Percentiles rank a stretch among this genome's conserved stretches.
phyloP scores from a whole-genome alignment of 441 rosid genomes.

The Aquilaria agallochum region DNA sequence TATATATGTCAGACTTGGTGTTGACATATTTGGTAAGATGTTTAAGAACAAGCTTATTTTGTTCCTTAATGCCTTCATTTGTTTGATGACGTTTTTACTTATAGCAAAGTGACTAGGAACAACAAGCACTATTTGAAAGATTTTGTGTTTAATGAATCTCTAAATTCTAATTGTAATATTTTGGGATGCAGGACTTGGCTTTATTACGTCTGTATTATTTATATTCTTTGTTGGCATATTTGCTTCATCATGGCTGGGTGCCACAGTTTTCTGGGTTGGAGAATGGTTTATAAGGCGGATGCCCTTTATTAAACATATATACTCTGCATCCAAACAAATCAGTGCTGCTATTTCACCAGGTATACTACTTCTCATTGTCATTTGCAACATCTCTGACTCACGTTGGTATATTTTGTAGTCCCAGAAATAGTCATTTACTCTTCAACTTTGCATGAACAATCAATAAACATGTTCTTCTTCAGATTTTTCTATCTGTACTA shows the following conservation, averaged over 20 bases:
- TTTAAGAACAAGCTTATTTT: constrained; percentile 2
- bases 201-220: constrained; percentile 52
- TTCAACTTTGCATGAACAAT: not conserved
- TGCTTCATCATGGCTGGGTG: constrained; percentile 63
- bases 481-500: not conserved
- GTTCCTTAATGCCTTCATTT: not conserved
- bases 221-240: constrained; percentile 55
- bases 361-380: constrained; percentile 11
- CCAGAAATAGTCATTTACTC: not conserved
- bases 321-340: constrained; percentile 63
- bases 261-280: constrained; percentile 58
- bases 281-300: constrained; percentile 58
- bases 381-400: not conserved
- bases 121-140: too few species aligned
- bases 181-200: constrained; percentile 51
- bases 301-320: constrained; percentile 58
- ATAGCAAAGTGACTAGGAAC: too few species aligned
- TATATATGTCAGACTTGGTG: constrained; percentile 51
- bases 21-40: constrained; percentile 55
- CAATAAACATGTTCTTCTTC: not conserved
- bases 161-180: not conserved
- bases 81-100: not conserved
- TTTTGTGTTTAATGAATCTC: not conserved
- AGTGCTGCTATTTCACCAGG: constrained; percentile 68
- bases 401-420: not conserved